Evolutionary conservation across 192 early-diverging fungal species (phyloP), one percentile per base, ranked within the genome.

Genomic region (Entrophospora sp.): DNA sequence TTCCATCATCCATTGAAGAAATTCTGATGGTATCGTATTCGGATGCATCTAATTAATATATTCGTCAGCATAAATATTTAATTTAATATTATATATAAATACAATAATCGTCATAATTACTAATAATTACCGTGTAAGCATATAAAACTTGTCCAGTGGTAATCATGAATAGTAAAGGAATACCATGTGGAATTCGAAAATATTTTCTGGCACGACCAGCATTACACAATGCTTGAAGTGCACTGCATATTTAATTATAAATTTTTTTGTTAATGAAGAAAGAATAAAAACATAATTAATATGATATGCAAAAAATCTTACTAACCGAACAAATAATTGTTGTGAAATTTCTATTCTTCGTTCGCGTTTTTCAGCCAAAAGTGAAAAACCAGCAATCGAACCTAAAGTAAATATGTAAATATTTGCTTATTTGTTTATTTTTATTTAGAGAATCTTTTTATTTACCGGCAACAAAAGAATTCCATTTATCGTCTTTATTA

Each of bases 61-160:
- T n/a, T n/a, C 5, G 16, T 16, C n/a, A n/a, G n/a, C n/a, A n/a
- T n/a, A n/a, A n/a, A n/a, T n/a, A n/a, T n/a, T n/a, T n/a, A n/a
- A n/a, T n/a, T n/a, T n/a, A n/a, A n/a, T n/a, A n/a, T n/a, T n/a
- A n/a, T n/a, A n/a, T 7, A n/a, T n/a, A n/a, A n/a, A n/a, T n/a
- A n/a, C n/a, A n/a, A n/a, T n/a, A n/a, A n/a, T n/a, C n/a, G n/a
- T n/a, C n/a, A n/a, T n/a, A n/a, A n/a, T n/a, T n/a, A n/a, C n/a
- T n/a, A n/a, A n/a, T n/a, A n/a, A n/a, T n/a, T 81, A 84, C 82
- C 22, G 80, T 81, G 48, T 84, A 84, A 14, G 76, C 80, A 68
- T 84, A 84, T 30, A 82, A 45, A 31, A 84, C 75, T 57, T 84
- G 82, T 12, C 67, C 82, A 60, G 70, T 79, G 13, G 80, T 71